Base-by-base conservation (phyloP, 1,139 yeast species). In the Protomyces macrosporus region DNA sequence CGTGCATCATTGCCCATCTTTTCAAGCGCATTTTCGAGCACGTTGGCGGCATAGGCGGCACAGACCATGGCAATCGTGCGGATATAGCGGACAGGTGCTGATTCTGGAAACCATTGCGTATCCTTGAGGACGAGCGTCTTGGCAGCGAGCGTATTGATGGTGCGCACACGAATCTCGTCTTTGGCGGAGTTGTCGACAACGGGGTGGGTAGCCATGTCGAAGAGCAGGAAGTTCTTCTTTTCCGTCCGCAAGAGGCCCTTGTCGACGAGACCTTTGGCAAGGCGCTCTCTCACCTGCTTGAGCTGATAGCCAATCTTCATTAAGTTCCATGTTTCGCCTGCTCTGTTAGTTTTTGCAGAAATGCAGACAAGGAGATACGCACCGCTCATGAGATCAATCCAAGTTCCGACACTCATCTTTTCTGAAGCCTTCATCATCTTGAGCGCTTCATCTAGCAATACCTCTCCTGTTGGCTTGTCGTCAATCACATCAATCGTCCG, bases 121-220 rank as follows among this genome's bases (percentile, higher is more conserved):
- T 69, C 68, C 32, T 82, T 76, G 39, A 82, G 68, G 52, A 77
- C 79, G 67, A 81, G 75, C 61, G 88, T 88, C 75, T 96, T 83
- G 55, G 87, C 79, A 9, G 89, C 84, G 69, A 93, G 79, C 65
- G 90, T 75, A 60, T 82, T 81, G 68, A 91, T 79, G 42, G 90
- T 83, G 71, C 98, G 82, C 68, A 84, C 82, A 68, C 86, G 84
- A 59, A 84, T 79, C 65, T 90, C 85, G 69, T 87, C 88, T 75
- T 90, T 95, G 71, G 95, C 89, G 55, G 88, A 82, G 64, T 86
- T 78, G 76, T 93, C 98, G 48, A 95, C 88, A 12, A 93, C 84
- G 3, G 99, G 99, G 75, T 95, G 98, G 6, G 98, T 95, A 33
- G 98, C 97, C 97, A 93, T 93, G 76, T 93, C 98, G 71, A 93